phyloP scores from a whole-genome alignment of 1,139 yeast genomes.

The Hansenula anomala region DNA sequence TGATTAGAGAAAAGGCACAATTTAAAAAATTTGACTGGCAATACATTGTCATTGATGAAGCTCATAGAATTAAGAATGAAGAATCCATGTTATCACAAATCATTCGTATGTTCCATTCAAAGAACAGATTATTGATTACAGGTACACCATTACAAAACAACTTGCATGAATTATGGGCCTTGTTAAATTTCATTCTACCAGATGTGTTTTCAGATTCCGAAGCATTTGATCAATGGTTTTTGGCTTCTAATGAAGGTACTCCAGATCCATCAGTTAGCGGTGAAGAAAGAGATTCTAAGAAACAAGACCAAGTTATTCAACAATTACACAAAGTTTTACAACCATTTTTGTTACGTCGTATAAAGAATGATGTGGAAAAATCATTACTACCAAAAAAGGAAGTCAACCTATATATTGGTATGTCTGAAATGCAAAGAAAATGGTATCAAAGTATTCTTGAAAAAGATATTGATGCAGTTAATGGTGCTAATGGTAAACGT shows the following conservation, averaged over 20 bases:
- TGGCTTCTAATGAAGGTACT: slow-evolving; percentile 27
- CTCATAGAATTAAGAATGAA: slow-evolving; percentile 77
- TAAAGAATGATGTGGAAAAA: slow-evolving; percentile 76
- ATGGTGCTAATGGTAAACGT: slow-evolving; percentile 71
- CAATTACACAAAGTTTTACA: slow-evolving; percentile 86
- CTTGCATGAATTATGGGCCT: slow-evolving; percentile 76
- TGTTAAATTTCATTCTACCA: slow-evolving; percentile 67
- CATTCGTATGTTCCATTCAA: slow-evolving; percentile 66
- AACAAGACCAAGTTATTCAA: slow-evolving; percentile 65
- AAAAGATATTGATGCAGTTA: slow-evolving; percentile 79
- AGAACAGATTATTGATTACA: slow-evolving; percentile 64
- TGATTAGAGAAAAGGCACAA: slow-evolving; percentile 64
- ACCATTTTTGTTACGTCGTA: slow-evolving; percentile 70
- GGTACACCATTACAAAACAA: slow-evolving; percentile 83
- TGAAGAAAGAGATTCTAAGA: slow-evolving; percentile 31
- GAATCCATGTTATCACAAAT: slow-evolving; percentile 72
- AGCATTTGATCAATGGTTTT: slow-evolving; percentile 72
- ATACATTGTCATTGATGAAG: slow-evolving; percentile 74
- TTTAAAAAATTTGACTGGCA: slow-evolving; percentile 68
- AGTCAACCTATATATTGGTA: slow-evolving; percentile 63
- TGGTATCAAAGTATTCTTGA: slow-evolving; percentile 76
- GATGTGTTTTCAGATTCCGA: slow-evolving; percentile 75
- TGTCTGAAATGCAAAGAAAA: slow-evolving; percentile 71
- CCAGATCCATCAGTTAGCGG: slow-evolving; percentile 28
- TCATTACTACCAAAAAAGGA: slow-evolving; percentile 72